Base-by-base conservation (phyloP, 306 rosid genomes). In the Lagenaria siceraria region DNA sequence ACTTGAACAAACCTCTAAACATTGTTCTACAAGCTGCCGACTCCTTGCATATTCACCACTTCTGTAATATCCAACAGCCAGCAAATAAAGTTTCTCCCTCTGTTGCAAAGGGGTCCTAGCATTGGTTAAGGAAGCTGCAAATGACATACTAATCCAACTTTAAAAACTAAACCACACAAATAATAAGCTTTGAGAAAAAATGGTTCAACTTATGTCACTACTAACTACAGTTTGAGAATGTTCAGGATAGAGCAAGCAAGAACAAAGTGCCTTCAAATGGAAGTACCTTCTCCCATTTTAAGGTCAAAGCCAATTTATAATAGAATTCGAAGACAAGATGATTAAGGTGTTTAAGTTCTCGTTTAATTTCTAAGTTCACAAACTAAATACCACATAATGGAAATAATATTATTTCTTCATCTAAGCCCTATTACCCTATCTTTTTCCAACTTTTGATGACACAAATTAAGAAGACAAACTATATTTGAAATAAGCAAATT, bases 21-120 rank as follows among this genome's bases (percentile, higher is more conserved):
- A 91, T 59, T 84, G 86, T 15, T 87, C 90, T 19, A 80, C 87
- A 56, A 91, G 97, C 75, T 88, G 87, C 79, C 96, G 91, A 75
- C 96, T 87, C 82, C 81, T 92, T 56, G 96, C 78, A 86, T 86
- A 90, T 33, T 94, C 95, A 63, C 82, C 87, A 66, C 74, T 90
- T 81, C 95, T 86, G 68, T 76, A 91, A 72, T 85, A 84, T 53
- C 95, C 98, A 79, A 94, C 85, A 78, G 97, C 96, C 33, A 94
- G 86, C 84, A 90, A 93, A 85, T 94, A 94, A 12, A 94, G 86
- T 84, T 87, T 94, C 90, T 91, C 98, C 82, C 97, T 90, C 80
- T 83, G 88, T 65, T 86, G 87, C 80, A 91, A 76, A 35, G 90
- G 94, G 46, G 87, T 78, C 27, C 43, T 61, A 5, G 86, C 63